Base-by-base conservation (phyloP, 345 rosid species). In the Citrus australasica region DNA sequence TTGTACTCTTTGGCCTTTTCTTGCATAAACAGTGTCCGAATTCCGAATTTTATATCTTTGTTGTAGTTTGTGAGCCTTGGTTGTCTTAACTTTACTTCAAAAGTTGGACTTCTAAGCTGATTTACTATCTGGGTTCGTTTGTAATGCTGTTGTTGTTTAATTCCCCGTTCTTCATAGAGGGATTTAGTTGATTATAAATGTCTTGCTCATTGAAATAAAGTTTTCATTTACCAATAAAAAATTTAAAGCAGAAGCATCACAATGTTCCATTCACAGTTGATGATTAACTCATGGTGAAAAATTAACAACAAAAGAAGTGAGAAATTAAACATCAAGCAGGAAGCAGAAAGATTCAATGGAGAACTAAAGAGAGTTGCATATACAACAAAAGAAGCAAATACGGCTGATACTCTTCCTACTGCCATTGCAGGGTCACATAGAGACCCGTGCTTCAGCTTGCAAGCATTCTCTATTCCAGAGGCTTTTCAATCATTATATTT, bases 381-480 rank as follows among this genome's bases (percentile, higher is more conserved):
- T 38, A 10, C 68, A 60, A 38, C 56, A 58, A 9, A 73, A 10
- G 21, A 73, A 25, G 35, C 56, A 37, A 37, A 30, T 67, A 40
- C 28, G 55, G 40, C 58, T 61, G 24, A 17, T 74, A 24, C 58
- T 78, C 19, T 71, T 86, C 35, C 86, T 86, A 33, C 42, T 82
- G 8, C 81, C 88, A 30, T 56, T 84, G 1, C 83, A 83, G 73
- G 86, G 85, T 40, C 86, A 83, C 74, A 63, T 86, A 16, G 78
- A 58, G 46, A 37, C 85, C 86, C 5, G 78, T 82, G 83, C 61
- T 86, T 76, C 80, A 86, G 74, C 85, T 86, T 30, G 88, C 73
- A 55, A 68, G 81, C 40, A 81, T 83, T 35, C 84, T 85, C 25
- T 76, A 85, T 68, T 67, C 77, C 65, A 83, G 53, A 46, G 87